A percentile compares a stretch with the other conserved stretches of the same genome.
Evolutionary conservation across 805 yeast species (phyloP).

Genomic region (Cyberlindnera japonica): DNA sequence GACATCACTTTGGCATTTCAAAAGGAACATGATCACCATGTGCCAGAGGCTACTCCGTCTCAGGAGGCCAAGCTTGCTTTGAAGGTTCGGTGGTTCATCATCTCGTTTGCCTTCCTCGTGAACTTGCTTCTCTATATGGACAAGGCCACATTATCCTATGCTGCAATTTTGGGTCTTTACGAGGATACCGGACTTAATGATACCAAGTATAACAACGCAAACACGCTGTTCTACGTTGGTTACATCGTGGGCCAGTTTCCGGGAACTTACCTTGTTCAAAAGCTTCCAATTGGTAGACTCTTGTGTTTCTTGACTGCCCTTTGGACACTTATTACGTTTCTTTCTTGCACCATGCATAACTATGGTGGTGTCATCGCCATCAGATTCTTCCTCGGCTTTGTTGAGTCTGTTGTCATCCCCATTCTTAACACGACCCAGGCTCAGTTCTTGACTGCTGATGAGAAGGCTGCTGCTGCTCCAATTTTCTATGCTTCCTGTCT

Average conservation of each 20-base stretch:
- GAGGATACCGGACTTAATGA: conserved; percentile 43
- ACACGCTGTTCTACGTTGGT: conserved; percentile 53
- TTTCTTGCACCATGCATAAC: conserved; percentile 42
- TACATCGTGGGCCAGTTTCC: conserved; percentile 43
- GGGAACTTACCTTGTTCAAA: conserved; percentile 42
- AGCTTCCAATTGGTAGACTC: conserved; percentile 38
- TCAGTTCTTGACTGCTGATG: conserved; percentile 45
- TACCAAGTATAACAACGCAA: conserved; percentile 43
- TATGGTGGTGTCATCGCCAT: conserved; percentile 44
- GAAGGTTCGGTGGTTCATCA: conserved; percentile 36
- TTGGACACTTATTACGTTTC: conserved; percentile 47
- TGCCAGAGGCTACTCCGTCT: conserved; percentile 39
- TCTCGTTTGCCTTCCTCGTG: conserved; percentile 36
- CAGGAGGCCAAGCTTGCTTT: conserved; percentile 37
- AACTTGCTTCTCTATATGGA: conserved; percentile 46
- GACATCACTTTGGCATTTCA: conserved; percentile 38
- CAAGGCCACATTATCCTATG: conserved; percentile 48
- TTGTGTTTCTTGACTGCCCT: conserved; percentile 34
- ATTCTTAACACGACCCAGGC: conserved; percentile 44
- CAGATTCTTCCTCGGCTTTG: conserved; percentile 50
- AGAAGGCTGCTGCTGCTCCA: conserved; percentile 51
- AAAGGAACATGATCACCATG: conserved; percentile 31
- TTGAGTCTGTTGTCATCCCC: conserved; percentile 43
- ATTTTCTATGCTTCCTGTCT: conserved; percentile 49
- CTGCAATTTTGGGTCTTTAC: conserved; percentile 45